A percentile compares a stretch with the other conserved stretches of the same genome.
These are phyloP conservation scores for Corniculantispora saksenae DNA, from an alignment of 2,329 filamentous ascomycete species.

Conservation along the genomic window DNA sequence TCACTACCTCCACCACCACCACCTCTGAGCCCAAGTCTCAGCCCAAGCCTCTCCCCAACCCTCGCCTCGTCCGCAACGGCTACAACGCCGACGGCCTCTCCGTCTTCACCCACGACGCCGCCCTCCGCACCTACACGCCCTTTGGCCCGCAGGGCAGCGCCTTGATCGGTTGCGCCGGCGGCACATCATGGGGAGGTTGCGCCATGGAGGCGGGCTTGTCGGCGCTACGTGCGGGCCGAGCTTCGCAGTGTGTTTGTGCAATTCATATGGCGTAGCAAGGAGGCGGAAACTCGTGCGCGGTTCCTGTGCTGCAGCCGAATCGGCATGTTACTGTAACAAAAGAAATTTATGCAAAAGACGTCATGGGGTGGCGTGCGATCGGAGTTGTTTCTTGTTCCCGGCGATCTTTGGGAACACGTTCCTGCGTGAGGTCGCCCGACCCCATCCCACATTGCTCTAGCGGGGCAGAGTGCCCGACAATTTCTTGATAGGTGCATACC, in stretches of 20 bases:
- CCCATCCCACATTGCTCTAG: slow-evolving; percentile 20
- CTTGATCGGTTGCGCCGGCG: slow-evolving; percentile 67
- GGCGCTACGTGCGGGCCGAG: slow-evolving; percentile 23
- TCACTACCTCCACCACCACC: background rate
- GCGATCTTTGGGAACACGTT: slow-evolving; percentile 11
- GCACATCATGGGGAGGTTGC: slow-evolving; percentile 63
- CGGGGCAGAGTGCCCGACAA: slow-evolving; percentile 14
- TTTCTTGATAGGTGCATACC: slow-evolving; percentile 20
- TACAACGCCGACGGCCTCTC: slow-evolving; percentile 34
- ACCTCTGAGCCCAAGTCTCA: too few species aligned
- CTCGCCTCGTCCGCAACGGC: slow-evolving; percentile 33
- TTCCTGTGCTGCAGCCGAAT: slow-evolving; percentile 26
- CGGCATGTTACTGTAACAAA: slow-evolving; percentile 30
- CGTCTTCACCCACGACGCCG: slow-evolving; percentile 32
- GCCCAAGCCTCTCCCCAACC: slow-evolving; percentile 16
- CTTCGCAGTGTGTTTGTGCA: slow-evolving; percentile 4
- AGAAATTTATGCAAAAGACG: slow-evolving; percentile 4
- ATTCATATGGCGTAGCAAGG: slow-evolving; percentile 23
- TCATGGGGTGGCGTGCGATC: slow-evolving; percentile 12
- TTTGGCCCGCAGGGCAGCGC: slow-evolving; percentile 57
- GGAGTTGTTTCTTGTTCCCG: slow-evolving; percentile 5
- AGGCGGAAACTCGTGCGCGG: slow-evolving; percentile 26
- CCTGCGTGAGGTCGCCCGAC: background rate
- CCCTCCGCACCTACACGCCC: slow-evolving; percentile 30
- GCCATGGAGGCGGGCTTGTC: slow-evolving; percentile 58